Conservation (phyloP, 2,329 filamentous ascomycete species). For the Hymenoscyphus fraxineus region DNA sequence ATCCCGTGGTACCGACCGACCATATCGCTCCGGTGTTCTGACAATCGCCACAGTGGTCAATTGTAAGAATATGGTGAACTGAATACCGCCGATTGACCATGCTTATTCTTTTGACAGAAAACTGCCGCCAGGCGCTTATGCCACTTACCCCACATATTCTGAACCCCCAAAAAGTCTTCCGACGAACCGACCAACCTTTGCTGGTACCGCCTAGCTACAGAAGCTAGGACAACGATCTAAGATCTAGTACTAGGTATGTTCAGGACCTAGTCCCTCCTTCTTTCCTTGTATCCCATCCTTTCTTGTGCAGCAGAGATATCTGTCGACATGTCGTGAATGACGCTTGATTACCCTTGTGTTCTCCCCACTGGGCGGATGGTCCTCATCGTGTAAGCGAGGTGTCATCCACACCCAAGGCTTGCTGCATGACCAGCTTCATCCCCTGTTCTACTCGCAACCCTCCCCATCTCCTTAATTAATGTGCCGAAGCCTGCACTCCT, state of each 20-base stretch:
- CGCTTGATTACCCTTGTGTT: conserved; percentile 24
- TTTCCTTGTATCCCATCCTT: conserved; percentile 12
- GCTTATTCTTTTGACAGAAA: conserved; percentile 22
- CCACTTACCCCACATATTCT: neutral
- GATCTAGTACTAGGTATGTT: conserved; percentile 21
- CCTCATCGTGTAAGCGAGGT: conserved; percentile 27
- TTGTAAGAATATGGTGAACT: neutral
- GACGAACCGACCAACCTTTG: neutral
- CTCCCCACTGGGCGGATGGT: conserved; percentile 19
- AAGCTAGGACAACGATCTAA: neutral
- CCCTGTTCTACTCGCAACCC: conserved; percentile 26
- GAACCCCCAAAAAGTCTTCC: neutral
- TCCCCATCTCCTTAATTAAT: conserved; percentile 30
- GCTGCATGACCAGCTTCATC: conserved; percentile 30
- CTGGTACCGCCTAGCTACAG: neutral
- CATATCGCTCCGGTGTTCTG: neutral
- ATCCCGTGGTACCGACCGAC: neutral
- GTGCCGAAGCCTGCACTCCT: conserved; percentile 28
- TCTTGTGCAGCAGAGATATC: conserved; percentile 6
- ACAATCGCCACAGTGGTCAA: neutral
- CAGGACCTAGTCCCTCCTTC: conserved; percentile 16
- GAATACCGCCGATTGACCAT: conserved; percentile 12
- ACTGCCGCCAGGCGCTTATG: neutral
- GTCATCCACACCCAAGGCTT: conserved; percentile 28
- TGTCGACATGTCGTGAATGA: conserved; percentile 19